These are phyloP conservation scores for Moniliophthora roreri DNA, from an alignment of 1,284 basidiomycete genomes.

Conservation along the genomic window DNA sequence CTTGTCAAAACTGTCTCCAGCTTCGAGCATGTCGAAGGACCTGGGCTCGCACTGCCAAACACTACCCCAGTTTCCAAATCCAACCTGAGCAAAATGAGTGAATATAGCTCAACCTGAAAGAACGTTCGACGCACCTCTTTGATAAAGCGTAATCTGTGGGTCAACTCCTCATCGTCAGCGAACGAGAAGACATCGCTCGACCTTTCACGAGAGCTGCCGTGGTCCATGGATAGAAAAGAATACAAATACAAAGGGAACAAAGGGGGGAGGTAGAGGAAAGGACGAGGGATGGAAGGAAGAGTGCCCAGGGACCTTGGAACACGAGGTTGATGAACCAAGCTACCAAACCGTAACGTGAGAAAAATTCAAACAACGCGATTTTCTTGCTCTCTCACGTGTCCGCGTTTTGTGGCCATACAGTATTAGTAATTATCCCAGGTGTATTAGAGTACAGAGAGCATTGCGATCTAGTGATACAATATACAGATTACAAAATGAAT, in stretches of 20 bases:
- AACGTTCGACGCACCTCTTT: constrained; percentile 55
- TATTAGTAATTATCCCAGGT: neutral
- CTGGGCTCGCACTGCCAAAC: constrained; percentile 76
- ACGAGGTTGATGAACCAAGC: constrained; percentile 5
- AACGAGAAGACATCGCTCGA: constrained; percentile 46
- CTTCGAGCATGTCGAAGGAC: constrained; percentile 35
- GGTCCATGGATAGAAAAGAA: constrained; percentile 12
- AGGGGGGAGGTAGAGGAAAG: constrained; percentile 2
- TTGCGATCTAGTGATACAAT: constrained; percentile 1
- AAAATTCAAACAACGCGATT: constrained; percentile 2
- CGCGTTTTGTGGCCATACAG: neutral
- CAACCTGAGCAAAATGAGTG: constrained; percentile 51
- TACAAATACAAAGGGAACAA: constrained; percentile 11
- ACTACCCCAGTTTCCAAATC: constrained; percentile 86
- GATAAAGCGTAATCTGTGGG: constrained; percentile 65
- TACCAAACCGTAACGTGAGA: neutral
- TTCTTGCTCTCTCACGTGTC: neutral
- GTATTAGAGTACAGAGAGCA: neutral
- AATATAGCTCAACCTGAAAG: constrained; percentile 4
- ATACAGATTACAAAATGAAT: constrained; percentile 1
- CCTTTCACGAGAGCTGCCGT: constrained; percentile 16
- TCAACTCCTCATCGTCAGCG: constrained; percentile 29
- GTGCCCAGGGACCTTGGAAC: neutral
- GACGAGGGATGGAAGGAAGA: neutral
- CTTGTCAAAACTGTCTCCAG: constrained; percentile 33